phyloP scores from a whole-genome alignment of 306 rosid species.

The Trichosanthes truncata region DNA sequence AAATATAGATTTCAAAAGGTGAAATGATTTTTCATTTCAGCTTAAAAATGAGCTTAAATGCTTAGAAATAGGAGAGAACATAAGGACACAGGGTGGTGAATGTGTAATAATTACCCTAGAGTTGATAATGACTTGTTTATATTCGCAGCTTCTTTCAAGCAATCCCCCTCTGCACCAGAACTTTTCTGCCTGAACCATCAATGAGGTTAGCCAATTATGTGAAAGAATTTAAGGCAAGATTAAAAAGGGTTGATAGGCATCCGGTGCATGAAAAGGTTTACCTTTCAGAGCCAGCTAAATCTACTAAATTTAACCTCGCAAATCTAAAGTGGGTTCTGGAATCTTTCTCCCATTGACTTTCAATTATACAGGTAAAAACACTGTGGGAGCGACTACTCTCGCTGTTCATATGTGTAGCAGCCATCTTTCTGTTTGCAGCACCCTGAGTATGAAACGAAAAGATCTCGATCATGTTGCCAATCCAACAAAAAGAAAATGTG shows the following conservation, averaged over 20 bases:
- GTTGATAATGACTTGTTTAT: slow-evolving; percentile 93
- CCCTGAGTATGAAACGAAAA: slow-evolving; percentile 46
- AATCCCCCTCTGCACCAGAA: slow-evolving; percentile 92
- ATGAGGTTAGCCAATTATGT: slow-evolving; percentile 6
- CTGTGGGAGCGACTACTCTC: slow-evolving; percentile 98
- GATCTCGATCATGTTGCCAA: slow-evolving; percentile 8
- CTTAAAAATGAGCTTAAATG: not conserved
- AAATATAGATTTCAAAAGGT: not conserved
- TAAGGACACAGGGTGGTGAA: not conserved
- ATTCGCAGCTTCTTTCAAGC: slow-evolving; percentile 90
- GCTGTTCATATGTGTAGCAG: slow-evolving; percentile 84
- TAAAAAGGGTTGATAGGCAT: slow-evolving; percentile 7
- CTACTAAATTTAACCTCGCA: slow-evolving; percentile 91
- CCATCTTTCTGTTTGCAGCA: slow-evolving; percentile 85
- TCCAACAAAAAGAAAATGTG: not conserved
- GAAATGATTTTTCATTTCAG: slow-evolving; percentile 6
- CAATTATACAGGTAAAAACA: slow-evolving; percentile 88
- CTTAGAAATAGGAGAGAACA: not conserved
- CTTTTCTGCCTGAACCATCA: slow-evolving; percentile 72
- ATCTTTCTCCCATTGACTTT: slow-evolving; percentile 90
- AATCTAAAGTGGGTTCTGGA: slow-evolving; percentile 78
- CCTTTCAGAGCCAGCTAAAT: slow-evolving; percentile 98
- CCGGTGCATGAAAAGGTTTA: slow-evolving; percentile 13
- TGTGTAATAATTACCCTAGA: slow-evolving; percentile 53
- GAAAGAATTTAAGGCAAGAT: not conserved